These are phyloP conservation scores for Raffaelea arxii DNA, from an alignment of 2,329 filamentous ascomycete species.

Conservation along the genomic window DNA sequence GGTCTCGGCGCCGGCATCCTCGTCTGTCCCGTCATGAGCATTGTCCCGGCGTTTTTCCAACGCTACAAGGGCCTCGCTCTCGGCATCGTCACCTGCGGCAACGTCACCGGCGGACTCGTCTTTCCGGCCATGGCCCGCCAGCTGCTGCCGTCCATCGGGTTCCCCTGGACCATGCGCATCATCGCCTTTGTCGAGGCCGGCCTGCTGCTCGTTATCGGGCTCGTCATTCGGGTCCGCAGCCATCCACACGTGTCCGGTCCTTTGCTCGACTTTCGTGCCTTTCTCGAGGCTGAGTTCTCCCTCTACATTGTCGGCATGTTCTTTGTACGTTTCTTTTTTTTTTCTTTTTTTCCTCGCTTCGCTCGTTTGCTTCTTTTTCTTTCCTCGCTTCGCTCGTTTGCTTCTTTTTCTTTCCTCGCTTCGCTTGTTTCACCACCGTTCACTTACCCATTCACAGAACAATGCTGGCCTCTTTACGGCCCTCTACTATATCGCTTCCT, in stretches of 20 bases:
- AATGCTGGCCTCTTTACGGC: slow-evolving; percentile 30
- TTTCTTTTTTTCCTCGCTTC: slow-evolving; percentile 19
- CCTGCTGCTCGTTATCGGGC: slow-evolving; percentile 17
- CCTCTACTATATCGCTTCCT: slow-evolving; percentile 32
- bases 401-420: too few species aligned
- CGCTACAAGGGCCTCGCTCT: slow-evolving; percentile 22
- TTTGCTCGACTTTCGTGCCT: slow-evolving; percentile 27
- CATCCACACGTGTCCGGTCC: slow-evolving; percentile 24
- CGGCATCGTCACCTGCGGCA: slow-evolving; percentile 22
- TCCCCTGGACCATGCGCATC: slow-evolving; percentile 26
- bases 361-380: too few species aligned
- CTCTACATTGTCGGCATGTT: slow-evolving; percentile 31
- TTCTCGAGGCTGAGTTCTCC: slow-evolving; percentile 27
- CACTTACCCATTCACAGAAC: too few species aligned
- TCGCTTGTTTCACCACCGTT: too few species aligned
- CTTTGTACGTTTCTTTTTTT: slow-evolving; percentile 15
- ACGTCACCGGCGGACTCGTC: slow-evolving; percentile 26
- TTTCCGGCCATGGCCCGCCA: slow-evolving; percentile 26
- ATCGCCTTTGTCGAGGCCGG: slow-evolving; percentile 30
- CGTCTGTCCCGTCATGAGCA: slow-evolving; percentile 25
- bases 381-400: too few species aligned
- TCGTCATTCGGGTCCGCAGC: slow-evolving; percentile 25
- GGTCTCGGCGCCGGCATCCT: slow-evolving; percentile 26
- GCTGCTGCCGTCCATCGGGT: slow-evolving; percentile 25
- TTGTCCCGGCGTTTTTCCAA: slow-evolving; percentile 28